Percentiles rank a stretch among this genome's conserved stretches.
Conservation (phyloP, 31 red algal genomes). For the Pterothamnion heteromorphum region DNA sequence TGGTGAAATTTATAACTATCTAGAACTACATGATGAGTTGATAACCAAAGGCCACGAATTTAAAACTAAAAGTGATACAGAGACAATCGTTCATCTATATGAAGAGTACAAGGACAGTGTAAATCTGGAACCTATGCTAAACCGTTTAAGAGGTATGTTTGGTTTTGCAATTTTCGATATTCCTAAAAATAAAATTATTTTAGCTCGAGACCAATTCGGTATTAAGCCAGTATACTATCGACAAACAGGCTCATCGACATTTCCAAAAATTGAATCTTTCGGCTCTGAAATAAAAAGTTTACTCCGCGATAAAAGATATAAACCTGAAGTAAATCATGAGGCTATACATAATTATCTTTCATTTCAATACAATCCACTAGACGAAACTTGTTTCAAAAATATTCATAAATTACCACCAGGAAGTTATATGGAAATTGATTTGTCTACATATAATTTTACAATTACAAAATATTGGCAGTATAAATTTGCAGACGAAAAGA, state of each 20-base stretch:
- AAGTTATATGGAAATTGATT: background rate
- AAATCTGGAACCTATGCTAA: no score
- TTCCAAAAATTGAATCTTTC: slow-evolving; percentile 45
- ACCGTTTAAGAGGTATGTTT: slow-evolving; percentile 57
- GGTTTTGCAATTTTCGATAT: slow-evolving; percentile 52
- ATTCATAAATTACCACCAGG: slow-evolving; percentile 14
- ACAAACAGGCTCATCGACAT: background rate
- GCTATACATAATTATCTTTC: background rate
- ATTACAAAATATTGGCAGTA: no score
- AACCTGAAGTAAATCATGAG: slow-evolving; percentile 26
- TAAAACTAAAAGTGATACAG: slow-evolving; percentile 33
- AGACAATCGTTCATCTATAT: background rate
- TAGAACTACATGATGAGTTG: background rate
- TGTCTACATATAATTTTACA: no score
- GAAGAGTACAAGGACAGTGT: no score
- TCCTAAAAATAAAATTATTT: slow-evolving; percentile 42
- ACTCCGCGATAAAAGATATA: slow-evolving; percentile 37
- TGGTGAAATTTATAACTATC: slow-evolving; percentile 19
- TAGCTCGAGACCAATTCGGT: slow-evolving; percentile 61
- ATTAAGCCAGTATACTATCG: slow-evolving; percentile 59
- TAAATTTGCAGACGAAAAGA: no score
- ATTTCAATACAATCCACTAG: background rate
- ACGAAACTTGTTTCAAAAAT: slow-evolving; percentile 38
- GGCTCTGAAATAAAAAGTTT: slow-evolving; percentile 64
- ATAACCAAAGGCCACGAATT: background rate